Conservation (phyloP, 768 basidiomycete species). For the Suillus cothurnatus region DNA sequence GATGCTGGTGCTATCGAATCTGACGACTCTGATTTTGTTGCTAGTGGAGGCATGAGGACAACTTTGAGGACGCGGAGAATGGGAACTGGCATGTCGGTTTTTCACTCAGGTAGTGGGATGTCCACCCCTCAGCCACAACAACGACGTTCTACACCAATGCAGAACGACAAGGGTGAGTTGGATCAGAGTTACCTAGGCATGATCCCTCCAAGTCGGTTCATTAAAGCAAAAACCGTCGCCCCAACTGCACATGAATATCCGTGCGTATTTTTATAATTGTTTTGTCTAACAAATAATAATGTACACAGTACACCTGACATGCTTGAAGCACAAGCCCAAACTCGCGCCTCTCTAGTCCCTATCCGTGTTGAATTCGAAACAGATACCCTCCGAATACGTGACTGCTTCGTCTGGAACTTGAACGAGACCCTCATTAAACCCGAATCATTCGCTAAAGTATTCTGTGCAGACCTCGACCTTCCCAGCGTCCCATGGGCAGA, state of each 20-base stretch:
- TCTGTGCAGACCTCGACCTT: conserved; percentile 88
- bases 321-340: conserved; percentile 62
- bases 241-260: conserved; percentile 70
- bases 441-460: conserved; percentile 80
- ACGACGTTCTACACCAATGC: conserved; percentile 3
- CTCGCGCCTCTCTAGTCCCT: conserved; percentile 68
- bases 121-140: conserved; percentile 35
- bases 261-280: conserved; percentile 50
- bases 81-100: conserved; percentile 54
- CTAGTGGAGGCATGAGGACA: conserved; percentile 64
- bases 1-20: conserved; percentile 83
- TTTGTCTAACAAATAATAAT: not conserved
- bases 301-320: conserved; percentile 59
- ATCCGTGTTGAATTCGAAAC: conserved; percentile 96
- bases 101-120: conserved; percentile 52
- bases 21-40: conserved; percentile 82
- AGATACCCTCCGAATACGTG: conserved; percentile 87
- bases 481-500: conserved; percentile 67
- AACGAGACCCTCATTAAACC: conserved; percentile 87
- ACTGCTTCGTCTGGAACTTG: conserved; percentile 95
- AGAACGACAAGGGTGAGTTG: conserved; percentile 55
- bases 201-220: conserved; percentile 79
- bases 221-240: conserved; percentile 58
- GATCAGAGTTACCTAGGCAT: conserved; percentile 91
- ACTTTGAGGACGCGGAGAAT: conserved; percentile 49